phyloP scores from a whole-genome alignment of 306 rosid genomes.

The Mimosa pudica region DNA sequence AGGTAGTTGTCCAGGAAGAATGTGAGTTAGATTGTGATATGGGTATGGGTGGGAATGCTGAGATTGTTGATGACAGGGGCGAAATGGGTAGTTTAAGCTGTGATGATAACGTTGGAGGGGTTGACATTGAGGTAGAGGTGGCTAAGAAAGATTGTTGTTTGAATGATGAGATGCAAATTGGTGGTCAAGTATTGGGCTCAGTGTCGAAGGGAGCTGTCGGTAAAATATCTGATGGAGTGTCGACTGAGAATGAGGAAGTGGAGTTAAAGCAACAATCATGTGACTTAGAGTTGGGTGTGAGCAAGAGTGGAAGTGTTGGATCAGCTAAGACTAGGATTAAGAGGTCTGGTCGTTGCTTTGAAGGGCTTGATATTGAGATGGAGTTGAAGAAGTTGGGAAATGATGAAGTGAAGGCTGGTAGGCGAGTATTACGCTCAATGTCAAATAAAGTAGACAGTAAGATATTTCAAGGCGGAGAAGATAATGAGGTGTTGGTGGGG shows the following conservation, averaged over 20 bases:
- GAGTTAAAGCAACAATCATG: constrained; percentile 25
- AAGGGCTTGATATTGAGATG: constrained; percentile 19
- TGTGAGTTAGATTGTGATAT: constrained; percentile 26
- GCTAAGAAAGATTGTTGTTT: constrained; percentile 19
- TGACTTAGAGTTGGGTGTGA: constrained; percentile 23
- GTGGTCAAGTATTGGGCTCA: constrained; percentile 49
- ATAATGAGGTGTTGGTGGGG: constrained; percentile 25
- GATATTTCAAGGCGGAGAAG: constrained; percentile 27
- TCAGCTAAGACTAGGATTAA: constrained; percentile 3
- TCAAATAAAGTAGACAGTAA: constrained; percentile 27
- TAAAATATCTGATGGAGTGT: constrained; percentile 28
- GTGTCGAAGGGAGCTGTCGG: constrained; percentile 25
- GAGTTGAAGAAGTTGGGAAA: constrained; percentile 22
- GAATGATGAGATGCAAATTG: constrained; percentile 30
- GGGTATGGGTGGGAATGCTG: constrained; percentile 32
- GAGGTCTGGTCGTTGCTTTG: not conserved
- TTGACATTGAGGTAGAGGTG: constrained; percentile 19
- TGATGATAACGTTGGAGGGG: not conserved
- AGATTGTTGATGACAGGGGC: constrained; percentile 17
- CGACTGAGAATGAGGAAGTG: constrained; percentile 23
- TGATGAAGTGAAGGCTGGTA: constrained; percentile 36
- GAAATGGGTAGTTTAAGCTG: not conserved
- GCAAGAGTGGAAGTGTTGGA: constrained; percentile 34
- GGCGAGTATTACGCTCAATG: constrained; percentile 52
- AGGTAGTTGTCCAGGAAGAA: constrained; percentile 18